Percentiles rank a stretch among this genome's conserved stretches.
phyloP scores from a whole-genome alignment of 169 alveolate genomes.

The Plasmodium vinckei region DNA sequence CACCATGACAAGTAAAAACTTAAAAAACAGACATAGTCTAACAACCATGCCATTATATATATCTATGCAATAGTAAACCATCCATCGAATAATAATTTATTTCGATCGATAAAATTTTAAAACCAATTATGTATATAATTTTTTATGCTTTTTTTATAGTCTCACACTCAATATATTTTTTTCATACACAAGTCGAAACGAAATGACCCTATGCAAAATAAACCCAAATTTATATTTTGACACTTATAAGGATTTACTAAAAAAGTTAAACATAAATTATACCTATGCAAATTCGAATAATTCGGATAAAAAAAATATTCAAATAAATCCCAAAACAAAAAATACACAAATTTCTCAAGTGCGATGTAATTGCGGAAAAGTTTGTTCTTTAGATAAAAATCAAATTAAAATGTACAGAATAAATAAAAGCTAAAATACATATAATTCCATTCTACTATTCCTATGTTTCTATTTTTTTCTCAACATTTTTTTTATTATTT shows the following conservation, averaged over 20 bases:
- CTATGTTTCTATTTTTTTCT: neutral
- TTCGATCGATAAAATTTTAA: no score
- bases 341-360: conserved; percentile 3
- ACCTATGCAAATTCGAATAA: neutral
- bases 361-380: conserved; percentile 40
- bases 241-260: conserved; percentile 44
- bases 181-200: conserved; percentile 75
- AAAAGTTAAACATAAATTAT: conserved; percentile 26
- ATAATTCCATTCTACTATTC: conserved; percentile 14
- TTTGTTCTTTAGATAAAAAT: conserved; percentile 12
- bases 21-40: neutral
- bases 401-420: conserved; percentile 32
- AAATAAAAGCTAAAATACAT: conserved; percentile 6
- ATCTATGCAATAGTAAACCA: neutral
- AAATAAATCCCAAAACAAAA: neutral
- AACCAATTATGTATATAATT: no score
- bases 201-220: conserved; percentile 67
- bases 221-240: conserved; percentile 62
- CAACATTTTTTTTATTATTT: neutral
- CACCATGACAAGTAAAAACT: conserved; percentile 77
- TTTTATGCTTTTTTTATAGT: conserved; percentile 14
- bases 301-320: conserved; percentile 7
- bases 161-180: conserved; percentile 48
- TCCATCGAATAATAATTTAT: no score
- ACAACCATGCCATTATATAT: conserved; percentile 6